These are phyloP conservation scores for Aspergillus pseudotamarii DNA, from an alignment of 2,329 filamentous ascomycete species.

Conservation along the genomic window DNA sequence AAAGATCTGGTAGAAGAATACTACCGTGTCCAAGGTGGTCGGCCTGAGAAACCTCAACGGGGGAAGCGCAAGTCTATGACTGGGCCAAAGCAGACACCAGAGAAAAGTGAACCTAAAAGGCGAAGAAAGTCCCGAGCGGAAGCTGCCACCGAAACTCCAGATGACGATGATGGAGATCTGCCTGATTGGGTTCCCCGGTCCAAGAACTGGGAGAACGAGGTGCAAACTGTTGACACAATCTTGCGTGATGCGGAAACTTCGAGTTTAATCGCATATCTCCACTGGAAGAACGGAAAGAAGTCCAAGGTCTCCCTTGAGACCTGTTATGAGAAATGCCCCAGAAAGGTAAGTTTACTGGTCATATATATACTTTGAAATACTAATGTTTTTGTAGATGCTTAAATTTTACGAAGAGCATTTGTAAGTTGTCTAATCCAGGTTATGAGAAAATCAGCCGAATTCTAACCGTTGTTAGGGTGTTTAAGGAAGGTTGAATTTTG, in stretches of 20 bases:
- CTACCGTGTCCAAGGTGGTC: slow-evolving; percentile 45
- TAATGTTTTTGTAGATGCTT: slow-evolving; percentile 44
- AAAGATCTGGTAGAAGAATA: slow-evolving; percentile 45
- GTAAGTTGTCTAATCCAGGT: slow-evolving; percentile 32
- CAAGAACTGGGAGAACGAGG: slow-evolving; percentile 48
- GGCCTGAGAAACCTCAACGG: slow-evolving; percentile 34
- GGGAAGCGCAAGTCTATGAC: slow-evolving; percentile 41
- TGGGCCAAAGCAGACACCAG: slow-evolving; percentile 28
- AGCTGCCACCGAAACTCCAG: slow-evolving; percentile 22
- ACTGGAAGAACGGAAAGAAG: slow-evolving; percentile 49
- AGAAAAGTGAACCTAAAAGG: slow-evolving; percentile 30
- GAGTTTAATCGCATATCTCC: slow-evolving; percentile 42
- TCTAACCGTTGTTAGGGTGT: slow-evolving; percentile 34
- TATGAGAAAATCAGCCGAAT: neutral
- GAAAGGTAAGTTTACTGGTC: slow-evolving; percentile 33
- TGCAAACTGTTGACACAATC: slow-evolving; percentile 48
- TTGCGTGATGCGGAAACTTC: slow-evolving; percentile 38
- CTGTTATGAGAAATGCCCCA: slow-evolving; percentile 48
- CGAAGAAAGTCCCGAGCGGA: slow-evolving; percentile 30
- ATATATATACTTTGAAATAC: neutral
- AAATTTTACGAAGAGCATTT: slow-evolving; percentile 53
- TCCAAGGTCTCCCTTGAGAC: slow-evolving; percentile 44
- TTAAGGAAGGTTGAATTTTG: slow-evolving; percentile 33
- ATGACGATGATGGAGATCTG: slow-evolving; percentile 5
- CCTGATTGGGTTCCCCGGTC: slow-evolving; percentile 43